These are phyloP conservation scores for Lepiota brunneoincarnata DNA, from an alignment of 768 basidiomycete species.

Conservation along the genomic window DNA sequence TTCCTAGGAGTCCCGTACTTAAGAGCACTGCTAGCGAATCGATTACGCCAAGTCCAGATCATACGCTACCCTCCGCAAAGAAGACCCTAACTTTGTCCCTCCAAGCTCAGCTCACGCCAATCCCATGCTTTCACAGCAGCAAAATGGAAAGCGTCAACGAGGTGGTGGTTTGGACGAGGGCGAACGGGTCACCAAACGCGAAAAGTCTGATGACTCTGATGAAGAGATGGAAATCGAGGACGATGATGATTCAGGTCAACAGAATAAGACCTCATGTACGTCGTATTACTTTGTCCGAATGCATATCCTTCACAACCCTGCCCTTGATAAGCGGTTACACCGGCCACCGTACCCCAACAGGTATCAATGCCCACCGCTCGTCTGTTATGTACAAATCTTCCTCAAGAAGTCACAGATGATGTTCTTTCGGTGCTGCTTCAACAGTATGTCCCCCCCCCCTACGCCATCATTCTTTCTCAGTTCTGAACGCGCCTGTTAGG, in stretches of 20 bases:
- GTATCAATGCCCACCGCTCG: constrained; percentile 57
- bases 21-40: constrained; percentile 60
- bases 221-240: constrained; percentile 95
- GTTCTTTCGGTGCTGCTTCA: constrained; percentile 87
- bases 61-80: constrained; percentile 73
- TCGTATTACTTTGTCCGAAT: constrained; percentile 24
- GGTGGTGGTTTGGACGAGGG: constrained; percentile 57
- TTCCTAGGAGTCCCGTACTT: constrained; percentile 4
- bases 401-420: constrained; percentile 86
- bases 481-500: constrained; percentile 36
- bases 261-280: constrained; percentile 46
- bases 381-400: constrained; percentile 81
- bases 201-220: constrained; percentile 59
- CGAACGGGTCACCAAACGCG: constrained; percentile 62
- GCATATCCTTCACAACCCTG: constrained; percentile 27
- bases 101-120: constrained; percentile 66
- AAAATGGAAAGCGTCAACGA: constrained; percentile 63
- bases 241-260: constrained; percentile 71
- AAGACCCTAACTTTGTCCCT: constrained; percentile 80
- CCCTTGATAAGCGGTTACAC: constrained; percentile 31
- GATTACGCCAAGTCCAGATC: constrained; percentile 89
- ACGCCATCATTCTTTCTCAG: not conserved
- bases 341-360: constrained; percentile 40
- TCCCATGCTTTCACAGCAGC: constrained; percentile 29
- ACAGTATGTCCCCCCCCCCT: constrained; percentile 61